Percentiles rank a stretch among this genome's conserved stretches.
Conservation (phyloP, 179 eudicot genomes). For the Nepenthes alata region DNA sequence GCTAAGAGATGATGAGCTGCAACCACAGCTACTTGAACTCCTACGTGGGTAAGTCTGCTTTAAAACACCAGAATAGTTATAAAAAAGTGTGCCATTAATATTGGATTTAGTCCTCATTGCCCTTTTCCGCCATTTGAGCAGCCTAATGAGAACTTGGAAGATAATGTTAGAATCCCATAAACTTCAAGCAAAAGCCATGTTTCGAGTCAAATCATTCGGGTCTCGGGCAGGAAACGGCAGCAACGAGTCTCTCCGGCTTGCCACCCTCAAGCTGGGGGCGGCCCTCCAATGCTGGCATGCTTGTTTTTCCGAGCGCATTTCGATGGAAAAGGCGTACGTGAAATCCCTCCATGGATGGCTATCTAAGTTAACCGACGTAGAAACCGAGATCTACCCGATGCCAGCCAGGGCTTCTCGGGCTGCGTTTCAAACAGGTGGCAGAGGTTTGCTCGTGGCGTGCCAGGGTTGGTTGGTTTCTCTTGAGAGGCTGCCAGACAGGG, state of each 20-base stretch:
- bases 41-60: slow-evolving; percentile 29
- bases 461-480: slow-evolving; percentile 26
- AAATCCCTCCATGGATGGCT: slow-evolving; percentile 46
- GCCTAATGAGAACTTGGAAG: slow-evolving; percentile 49
- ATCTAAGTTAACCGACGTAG: slow-evolving; percentile 33
- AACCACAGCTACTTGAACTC: slow-evolving; percentile 46
- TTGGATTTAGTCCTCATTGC: no score
- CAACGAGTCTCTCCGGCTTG: slow-evolving; percentile 27
- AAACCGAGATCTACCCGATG: slow-evolving; percentile 7
- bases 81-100: no score
- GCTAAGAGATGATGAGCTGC: slow-evolving; percentile 52
- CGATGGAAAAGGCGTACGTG: slow-evolving; percentile 41
- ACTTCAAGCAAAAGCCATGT: slow-evolving; percentile 42
- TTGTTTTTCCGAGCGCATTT: slow-evolving; percentile 34
- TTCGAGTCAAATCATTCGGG: slow-evolving; percentile 36
- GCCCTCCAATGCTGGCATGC: slow-evolving; percentile 48
- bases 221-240: slow-evolving; percentile 35
- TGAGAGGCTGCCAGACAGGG: slow-evolving; percentile 27
- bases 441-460: slow-evolving; percentile 21
- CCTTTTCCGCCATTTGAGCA: slow-evolving; percentile 9
- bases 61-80: no score
- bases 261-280: slow-evolving; percentile 52
- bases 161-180: slow-evolving; percentile 49
- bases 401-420: no score
- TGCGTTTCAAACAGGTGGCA: slow-evolving; percentile 9